Conservation (phyloP, 768 basidiomycete genomes). For the Lentinus tigrinus region DNA sequence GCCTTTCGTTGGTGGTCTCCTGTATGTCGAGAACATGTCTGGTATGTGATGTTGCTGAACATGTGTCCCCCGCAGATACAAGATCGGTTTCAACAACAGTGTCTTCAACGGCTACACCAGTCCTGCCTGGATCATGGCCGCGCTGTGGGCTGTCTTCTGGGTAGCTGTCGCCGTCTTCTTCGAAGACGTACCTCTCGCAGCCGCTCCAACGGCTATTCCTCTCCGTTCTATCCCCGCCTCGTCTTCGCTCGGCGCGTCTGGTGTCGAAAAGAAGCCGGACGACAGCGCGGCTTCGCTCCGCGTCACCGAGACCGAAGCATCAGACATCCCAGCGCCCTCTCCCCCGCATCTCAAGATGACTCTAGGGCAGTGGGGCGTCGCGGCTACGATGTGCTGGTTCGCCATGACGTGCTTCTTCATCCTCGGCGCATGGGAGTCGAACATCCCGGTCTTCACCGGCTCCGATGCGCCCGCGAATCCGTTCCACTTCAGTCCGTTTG, state of each 20-base stretch:
- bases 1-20: slow-evolving; percentile 60
- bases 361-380: slow-evolving; percentile 47
- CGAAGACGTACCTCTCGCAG: slow-evolving; percentile 31
- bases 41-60: neutral
- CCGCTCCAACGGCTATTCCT: neutral
- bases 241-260: no score
- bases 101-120: slow-evolving; percentile 70
- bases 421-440: slow-evolving; percentile 68
- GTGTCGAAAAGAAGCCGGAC: neutral
- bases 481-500: slow-evolving; percentile 59
- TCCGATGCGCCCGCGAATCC: slow-evolving; percentile 25
- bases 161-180: slow-evolving; percentile 29
- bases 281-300: slow-evolving; percentile 1
- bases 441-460: slow-evolving; percentile 58
- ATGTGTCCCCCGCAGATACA: slow-evolving; percentile 34
- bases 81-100: slow-evolving; percentile 51
- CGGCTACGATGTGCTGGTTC: slow-evolving; percentile 67
- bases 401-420: slow-evolving; percentile 71
- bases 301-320: slow-evolving; percentile 6
- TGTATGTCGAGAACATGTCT: slow-evolving; percentile 31
- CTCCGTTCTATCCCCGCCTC: slow-evolving; percentile 5
- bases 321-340: neutral
- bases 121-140: slow-evolving; percentile 66
- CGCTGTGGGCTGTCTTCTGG: slow-evolving; percentile 54
- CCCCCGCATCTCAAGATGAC: slow-evolving; percentile 9